Evolutionary conservation across 129 eudicot genomes (phyloP), one percentile per base, ranked within the genome.

Genomic region (Tagetes erecta): DNA sequence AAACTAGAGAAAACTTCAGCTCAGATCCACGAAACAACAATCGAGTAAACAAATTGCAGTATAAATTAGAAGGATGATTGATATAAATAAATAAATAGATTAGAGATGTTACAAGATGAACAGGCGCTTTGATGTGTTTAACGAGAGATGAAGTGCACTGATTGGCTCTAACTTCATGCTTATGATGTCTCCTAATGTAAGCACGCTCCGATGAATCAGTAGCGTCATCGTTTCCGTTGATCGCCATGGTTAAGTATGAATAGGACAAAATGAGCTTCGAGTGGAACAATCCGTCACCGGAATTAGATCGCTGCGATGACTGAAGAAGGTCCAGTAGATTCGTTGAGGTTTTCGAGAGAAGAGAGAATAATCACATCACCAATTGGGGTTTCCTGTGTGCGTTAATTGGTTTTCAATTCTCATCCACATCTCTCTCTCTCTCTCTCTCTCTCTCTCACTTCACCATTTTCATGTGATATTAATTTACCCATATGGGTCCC

Each of bases 81-180:
- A 59, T 20, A 59, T 12, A 46, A 69, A 0, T 1, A 60, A 8
- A 10, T 7, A 30, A 12, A 70, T n/a, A 74, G 72, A 73, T 39
- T 64, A 47, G 63, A 74, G 76, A 71, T 70, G 81, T 73, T 63
- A 91, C 97, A 4, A 86, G 85, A 50, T 89, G 92, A 72, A 89
- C 81, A 51, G 96, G 97, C 52, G 96, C 96, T 81, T 83, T 92
- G 96, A 92, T 87, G 78, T 84, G 96, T 64, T 92, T 92, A 62
- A 84, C 88, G 45, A 93, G 90, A 39, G 84, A 83, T 0, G 98
- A 93, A 39, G 84, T 72, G 68, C 98, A 87, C 96, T 93, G 98
- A 8, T 90, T 84, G 30, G 82, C 97, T 74, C 86, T 73, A 53
- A 88, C 83, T 57, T 90, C 91, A 3, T 87, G 96, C 82, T 82